Conservation (phyloP, 352 stramenopile genomes). For the Halophytophthora batemanensis region DNA sequence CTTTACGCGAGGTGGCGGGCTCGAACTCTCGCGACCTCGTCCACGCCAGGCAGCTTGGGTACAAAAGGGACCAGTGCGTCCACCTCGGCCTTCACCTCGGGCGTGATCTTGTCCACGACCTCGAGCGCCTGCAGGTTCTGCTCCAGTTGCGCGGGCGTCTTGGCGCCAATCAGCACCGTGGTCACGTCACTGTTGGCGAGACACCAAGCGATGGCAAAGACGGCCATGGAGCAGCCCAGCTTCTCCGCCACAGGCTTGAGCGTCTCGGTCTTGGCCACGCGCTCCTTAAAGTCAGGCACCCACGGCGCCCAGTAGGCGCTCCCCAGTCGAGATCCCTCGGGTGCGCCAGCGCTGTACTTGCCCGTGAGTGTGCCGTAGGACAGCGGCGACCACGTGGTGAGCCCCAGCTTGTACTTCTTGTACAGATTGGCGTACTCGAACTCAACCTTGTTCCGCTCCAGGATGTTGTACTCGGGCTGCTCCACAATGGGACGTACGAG, state of each 20-base stretch:
- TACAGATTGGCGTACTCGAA: slow-evolving; percentile 51
- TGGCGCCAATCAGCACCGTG: slow-evolving; percentile 55
- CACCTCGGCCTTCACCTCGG: slow-evolving; percentile 47
- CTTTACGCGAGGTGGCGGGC: neutral
- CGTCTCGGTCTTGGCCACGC: slow-evolving; percentile 24
- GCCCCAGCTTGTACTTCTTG: slow-evolving; percentile 50
- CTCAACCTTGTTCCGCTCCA: slow-evolving; percentile 50
- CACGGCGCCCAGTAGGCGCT: slow-evolving; percentile 6
- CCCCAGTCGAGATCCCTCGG: slow-evolving; percentile 23
- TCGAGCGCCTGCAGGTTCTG: slow-evolving; percentile 52
- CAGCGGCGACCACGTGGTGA: too few species aligned
- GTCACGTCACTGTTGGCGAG: slow-evolving; percentile 47
- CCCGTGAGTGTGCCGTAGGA: slow-evolving; percentile 51
- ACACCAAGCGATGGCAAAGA: slow-evolving; percentile 58
- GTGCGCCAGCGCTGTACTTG: slow-evolving; percentile 48
- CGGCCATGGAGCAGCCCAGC: slow-evolving; percentile 34
- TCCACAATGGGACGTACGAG: slow-evolving; percentile 34
- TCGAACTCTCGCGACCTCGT: slow-evolving; percentile 4
- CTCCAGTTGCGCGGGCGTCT: slow-evolving; percentile 35
- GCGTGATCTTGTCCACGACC: slow-evolving; percentile 39
- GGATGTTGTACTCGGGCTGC: slow-evolving; percentile 58
- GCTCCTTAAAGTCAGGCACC: slow-evolving; percentile 9
- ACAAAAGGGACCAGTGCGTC: slow-evolving; percentile 25
- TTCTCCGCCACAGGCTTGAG: slow-evolving; percentile 34
- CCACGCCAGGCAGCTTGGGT: slow-evolving; percentile 1